phyloP scores from a whole-genome alignment of 2,329 filamentous ascomycete species.

The Colletotrichum neosansevieriae region DNA sequence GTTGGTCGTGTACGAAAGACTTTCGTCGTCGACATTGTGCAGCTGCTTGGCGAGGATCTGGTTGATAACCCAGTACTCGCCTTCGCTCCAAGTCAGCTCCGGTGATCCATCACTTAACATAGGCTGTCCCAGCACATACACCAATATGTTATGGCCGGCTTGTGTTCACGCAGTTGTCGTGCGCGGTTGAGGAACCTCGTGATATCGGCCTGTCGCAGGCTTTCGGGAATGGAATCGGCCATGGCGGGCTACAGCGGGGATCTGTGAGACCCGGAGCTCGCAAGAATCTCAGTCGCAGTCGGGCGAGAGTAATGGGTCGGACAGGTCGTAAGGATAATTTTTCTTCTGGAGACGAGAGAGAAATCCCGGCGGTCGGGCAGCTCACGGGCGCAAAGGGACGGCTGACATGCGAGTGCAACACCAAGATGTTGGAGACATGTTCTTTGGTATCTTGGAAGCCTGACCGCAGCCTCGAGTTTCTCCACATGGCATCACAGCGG shows the following conservation, averaged over 20 bases:
- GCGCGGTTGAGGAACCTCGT: conserved; percentile 87
- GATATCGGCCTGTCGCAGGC: conserved; percentile 84
- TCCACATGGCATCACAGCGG: conserved; percentile 36
- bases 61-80: conserved; percentile 92
- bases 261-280: not conserved
- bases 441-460: conserved; percentile 26
- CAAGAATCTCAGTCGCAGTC: not conserved
- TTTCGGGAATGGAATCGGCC: conserved; percentile 77
- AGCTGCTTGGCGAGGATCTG: conserved; percentile 86
- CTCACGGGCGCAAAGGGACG: conserved; percentile 30
- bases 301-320: not conserved
- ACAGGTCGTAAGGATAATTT: too few relatives aligned
- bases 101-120: not conserved
- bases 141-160: conserved; percentile 95
- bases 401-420: conserved; percentile 27
- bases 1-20: conserved; percentile 81
- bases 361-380: not conserved
- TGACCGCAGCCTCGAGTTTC: conserved; percentile 12
- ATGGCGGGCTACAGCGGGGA: conserved; percentile 60
- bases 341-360: not conserved
- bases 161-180: conserved; percentile 83
- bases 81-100: conserved; percentile 55
- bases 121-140: conserved; percentile 68
- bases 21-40: conserved; percentile 82
- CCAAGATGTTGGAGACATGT: conserved; percentile 26